Evolutionary conservation across 805 yeast genomes (phyloP), one percentile per base, ranked within the genome.

Genomic region (Grigorovia yakushimaensis): DNA sequence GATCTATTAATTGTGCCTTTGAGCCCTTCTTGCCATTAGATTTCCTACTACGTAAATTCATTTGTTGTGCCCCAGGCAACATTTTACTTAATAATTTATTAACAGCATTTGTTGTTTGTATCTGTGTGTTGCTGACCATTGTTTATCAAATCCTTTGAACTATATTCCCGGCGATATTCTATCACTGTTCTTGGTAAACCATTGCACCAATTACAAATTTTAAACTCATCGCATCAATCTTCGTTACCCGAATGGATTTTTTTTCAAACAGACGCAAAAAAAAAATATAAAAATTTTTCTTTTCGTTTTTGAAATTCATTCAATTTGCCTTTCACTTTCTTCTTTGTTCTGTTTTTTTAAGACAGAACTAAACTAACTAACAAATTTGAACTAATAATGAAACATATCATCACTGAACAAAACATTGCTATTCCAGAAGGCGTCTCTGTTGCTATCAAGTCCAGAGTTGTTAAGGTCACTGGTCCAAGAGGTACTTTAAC

Each of bases 401-500:
- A 85, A 78, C 84, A 78, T 86, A 79, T 86, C 67, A 85, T 81
- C 73, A 82, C 93, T 56, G 94, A 85, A 70, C 93, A 86, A 77
- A 67, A 73, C 69, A 78, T 87, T 68, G 84, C 79, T 50, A 67
- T 81, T 72, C 98, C 98, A 74, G 95, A 85, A 73, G 96, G 85
- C 68, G 98, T 93, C 58, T 77, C 83, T 64, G 85, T 93, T 62
- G 73, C 75, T 70, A 91, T 93, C 82, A 85, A 88, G 74, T 80
- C 98, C 73, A 87, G 98, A 79, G 63, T 67, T 68, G 73, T 93
- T 71, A 82, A 81, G 64, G 98, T 93, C 61, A 79, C 84, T 66
- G 98, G 98, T 64, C 98, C 98, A 77, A 89, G 98, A 79, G 98
- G 98, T 76, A 77, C 79, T 60, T 78, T 91, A 70, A 69, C 73